Conservation (phyloP, 176 grass and related monocot genomes). For the Tillandsia fasciculata region DNA sequence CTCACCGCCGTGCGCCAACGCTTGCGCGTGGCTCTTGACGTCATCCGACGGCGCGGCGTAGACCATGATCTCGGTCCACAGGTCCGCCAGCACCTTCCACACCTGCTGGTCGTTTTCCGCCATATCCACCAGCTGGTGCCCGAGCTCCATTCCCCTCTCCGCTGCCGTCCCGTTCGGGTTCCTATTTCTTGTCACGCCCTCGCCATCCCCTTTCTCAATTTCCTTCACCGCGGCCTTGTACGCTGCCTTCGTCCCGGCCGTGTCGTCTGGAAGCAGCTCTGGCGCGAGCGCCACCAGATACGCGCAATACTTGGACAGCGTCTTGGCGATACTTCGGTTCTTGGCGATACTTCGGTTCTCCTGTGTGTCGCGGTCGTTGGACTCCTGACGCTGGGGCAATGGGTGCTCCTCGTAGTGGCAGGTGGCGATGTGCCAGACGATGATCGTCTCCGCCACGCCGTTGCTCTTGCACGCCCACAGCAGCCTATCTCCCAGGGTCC, state of each 20-base stretch:
- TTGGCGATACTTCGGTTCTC: no score
- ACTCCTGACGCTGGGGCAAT: no score
- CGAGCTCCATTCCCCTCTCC: neutral
- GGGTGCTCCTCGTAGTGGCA: no score
- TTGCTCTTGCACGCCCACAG: no score
- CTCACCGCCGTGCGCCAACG: neutral
- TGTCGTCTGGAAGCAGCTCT: slow-evolving; percentile 16
- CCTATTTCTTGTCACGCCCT: no score
- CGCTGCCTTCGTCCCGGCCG: slow-evolving; percentile 2
- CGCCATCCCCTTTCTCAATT: no score
- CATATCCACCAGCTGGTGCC: neutral
- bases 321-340: no score
- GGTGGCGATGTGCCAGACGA: neutral
- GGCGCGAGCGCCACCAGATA: slow-evolving; percentile 28
- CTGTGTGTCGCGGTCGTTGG: accelerated
- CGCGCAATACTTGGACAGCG: slow-evolving; percentile 22
- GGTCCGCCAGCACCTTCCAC: neutral
- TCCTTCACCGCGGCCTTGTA: slow-evolving; percentile 13
- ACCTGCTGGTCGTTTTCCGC: neutral
- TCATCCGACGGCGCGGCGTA: neutral
- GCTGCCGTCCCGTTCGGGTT: no score
- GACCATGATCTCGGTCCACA: slow-evolving; percentile 7
- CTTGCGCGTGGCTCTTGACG: neutral
- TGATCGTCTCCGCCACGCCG: neutral
- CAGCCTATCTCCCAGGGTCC: no score